Conservation (phyloP, 345 rosid species). For the Salix caprea region DNA sequence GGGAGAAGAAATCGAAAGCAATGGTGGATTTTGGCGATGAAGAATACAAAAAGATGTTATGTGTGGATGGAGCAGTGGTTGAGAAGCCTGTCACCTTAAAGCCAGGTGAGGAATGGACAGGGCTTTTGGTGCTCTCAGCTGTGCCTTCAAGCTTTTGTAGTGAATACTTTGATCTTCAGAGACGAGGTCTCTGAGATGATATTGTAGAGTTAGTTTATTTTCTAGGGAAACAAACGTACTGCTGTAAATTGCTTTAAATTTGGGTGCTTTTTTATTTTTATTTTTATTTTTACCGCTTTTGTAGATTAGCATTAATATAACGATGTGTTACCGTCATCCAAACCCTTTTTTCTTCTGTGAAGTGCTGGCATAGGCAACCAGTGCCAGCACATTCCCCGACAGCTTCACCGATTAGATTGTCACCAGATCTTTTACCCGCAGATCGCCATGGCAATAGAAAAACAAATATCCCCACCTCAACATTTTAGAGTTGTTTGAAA, state of each 20-base stretch:
- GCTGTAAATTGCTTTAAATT: background rate
- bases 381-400: no score
- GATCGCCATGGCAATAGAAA: no score
- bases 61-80: constrained; percentile 17
- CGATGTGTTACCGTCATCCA: no score
- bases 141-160: constrained; percentile 29
- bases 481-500: no score
- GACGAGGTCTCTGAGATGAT: constrained; percentile 1
- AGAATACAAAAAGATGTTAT: constrained; percentile 22
- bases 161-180: constrained; percentile 17
- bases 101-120: constrained; percentile 29
- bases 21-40: constrained; percentile 23
- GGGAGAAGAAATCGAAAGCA: constrained; percentile 28
- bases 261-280: background rate
- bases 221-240: background rate
- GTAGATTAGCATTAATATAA: no score
- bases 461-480: no score
- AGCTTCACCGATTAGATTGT: no score
- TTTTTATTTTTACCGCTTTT: no score
- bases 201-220: background rate
- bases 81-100: constrained; percentile 25
- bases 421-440: no score
- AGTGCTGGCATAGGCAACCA: no score
- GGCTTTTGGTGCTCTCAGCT: constrained; percentile 20
- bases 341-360: no score